Evolutionary conservation across 371 early-diverging fungal genomes (phyloP).

Genomic region (Dipsacomyces acuminosporus): DNA sequence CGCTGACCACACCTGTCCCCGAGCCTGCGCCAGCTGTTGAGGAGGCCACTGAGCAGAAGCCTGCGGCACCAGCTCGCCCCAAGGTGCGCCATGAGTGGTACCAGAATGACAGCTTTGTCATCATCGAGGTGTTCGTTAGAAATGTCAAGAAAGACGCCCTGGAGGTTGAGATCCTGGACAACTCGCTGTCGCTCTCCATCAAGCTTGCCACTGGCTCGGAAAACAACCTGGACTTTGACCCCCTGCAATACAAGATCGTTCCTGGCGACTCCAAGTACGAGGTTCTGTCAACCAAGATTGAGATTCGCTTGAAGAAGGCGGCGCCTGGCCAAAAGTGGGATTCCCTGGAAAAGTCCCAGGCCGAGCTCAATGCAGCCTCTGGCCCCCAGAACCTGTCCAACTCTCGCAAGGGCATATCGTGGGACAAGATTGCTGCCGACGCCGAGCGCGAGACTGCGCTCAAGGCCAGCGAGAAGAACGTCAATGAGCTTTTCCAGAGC

Average conservation of each 20-base stretch:
- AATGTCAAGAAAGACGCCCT: conserved; percentile 68
- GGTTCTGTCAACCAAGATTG: conserved; percentile 86
- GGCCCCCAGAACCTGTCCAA: conserved; percentile 6
- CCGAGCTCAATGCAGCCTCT: conserved; percentile 9
- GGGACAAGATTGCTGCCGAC: conserved; percentile 73
- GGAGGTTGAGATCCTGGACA: conserved; percentile 57
- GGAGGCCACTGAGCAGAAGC: not conserved
- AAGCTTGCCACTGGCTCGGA: conserved; percentile 74
- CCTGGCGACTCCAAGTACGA: conserved; percentile 65
- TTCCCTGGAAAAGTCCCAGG: conserved; percentile 30
- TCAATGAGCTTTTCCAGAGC: conserved; percentile 86
- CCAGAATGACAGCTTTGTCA: conserved; percentile 86
- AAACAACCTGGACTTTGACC: conserved; percentile 75
- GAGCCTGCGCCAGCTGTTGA: conserved; percentile 10
- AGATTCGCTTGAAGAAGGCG: conserved; percentile 84
- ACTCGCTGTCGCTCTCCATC: conserved; percentile 68
- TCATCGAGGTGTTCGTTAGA: conserved; percentile 84
- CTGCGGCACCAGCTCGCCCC: conserved; percentile 11
- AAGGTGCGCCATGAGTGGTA: conserved; percentile 83
- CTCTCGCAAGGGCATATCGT: conserved; percentile 50
- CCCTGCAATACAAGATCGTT: conserved; percentile 69
- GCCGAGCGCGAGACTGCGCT: conserved; percentile 66
- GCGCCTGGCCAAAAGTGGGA: conserved; percentile 46
- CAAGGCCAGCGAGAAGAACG: conserved; percentile 77
- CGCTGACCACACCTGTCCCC: conserved; percentile 40